Base-by-base conservation (phyloP, 169 alveolate species). In the Eimeria falciformis region DNA sequence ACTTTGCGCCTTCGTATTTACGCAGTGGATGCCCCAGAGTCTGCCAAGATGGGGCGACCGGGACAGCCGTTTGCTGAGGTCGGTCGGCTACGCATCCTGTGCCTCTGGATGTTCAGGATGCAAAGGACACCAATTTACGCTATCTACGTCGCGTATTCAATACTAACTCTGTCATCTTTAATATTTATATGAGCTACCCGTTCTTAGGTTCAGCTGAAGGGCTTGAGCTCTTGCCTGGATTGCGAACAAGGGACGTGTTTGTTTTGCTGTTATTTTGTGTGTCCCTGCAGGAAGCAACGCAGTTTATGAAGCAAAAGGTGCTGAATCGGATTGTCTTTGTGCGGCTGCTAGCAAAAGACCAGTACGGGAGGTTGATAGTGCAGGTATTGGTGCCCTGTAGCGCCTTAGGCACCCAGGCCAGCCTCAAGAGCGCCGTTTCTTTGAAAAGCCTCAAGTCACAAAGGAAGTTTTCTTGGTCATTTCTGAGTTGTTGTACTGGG, bases 21-120 rank as follows among this genome's bases (percentile, higher is more conserved):
- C 23, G 92, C 77, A 11, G 81, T 86, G 1, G 92, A 86, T 56
- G 75, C 92, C 27, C 92, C 92, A 11, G 92, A 86, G 83, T 47
- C 92, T 25, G 77, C 92, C 75, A 86, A 86, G 71, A 43, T 66
- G 18, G 92, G 92, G 47, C 7, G 53, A 14, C 77, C 92, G 3
- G 92, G 92, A 27, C 92, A 86, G 56, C 92, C 92, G 29, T 86
- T 27, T 69, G 83, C 75, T 6, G 69, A 66, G 68, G 92, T 84
- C 40, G 40, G 40, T 33, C 40, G 40, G 40, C 40, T 33, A 33
- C 40, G 40, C 40, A 33, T 33, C 40, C 40, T 33, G 40, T 33
- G 2, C 40, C 40, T 33, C 40, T 33, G 40, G 40, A 33, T 33
- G 40, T 33, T 33, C 40, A 33, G 40, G 40, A 33, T 1, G 2